These are phyloP conservation scores for Apostasia ramifera DNA, from an alignment of 106 monocot genomes.

Conservation along the genomic window DNA sequence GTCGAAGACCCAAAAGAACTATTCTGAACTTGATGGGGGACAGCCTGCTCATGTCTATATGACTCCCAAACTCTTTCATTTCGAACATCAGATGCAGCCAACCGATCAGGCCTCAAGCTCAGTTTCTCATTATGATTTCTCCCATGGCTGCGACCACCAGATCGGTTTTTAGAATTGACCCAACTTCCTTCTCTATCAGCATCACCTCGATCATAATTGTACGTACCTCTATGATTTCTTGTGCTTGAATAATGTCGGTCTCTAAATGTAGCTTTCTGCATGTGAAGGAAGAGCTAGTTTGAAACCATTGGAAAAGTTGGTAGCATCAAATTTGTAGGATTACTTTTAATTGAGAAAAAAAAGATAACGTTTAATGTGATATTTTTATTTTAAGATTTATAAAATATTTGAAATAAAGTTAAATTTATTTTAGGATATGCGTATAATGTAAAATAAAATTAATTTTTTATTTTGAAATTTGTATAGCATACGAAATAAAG, in stretches of 20 bases:
- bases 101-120: constrained; percentile 17
- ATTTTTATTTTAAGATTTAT: too few relatives aligned
- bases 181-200: constrained; percentile 52
- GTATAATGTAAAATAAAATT: too few relatives aligned
- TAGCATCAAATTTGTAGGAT: background rate
- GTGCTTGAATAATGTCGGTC: constrained; percentile 40
- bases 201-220: constrained; percentile 31
- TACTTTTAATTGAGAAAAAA: too few relatives aligned
- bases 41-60: constrained; percentile 20
- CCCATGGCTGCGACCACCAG: constrained; percentile 23
- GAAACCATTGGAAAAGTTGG: background rate
- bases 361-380: too few relatives aligned
- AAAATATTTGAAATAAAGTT: too few relatives aligned
- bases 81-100: constrained; percentile 13
- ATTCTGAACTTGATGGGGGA: constrained; percentile 15
- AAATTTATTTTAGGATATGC: too few relatives aligned
- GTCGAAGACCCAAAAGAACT: constrained; percentile 17
- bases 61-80: constrained; percentile 35
- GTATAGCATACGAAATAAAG: background rate
- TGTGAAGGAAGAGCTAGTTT: background rate
- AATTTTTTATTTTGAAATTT: too few relatives aligned
- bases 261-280: constrained; percentile 52
- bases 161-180: constrained; percentile 49
- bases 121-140: constrained; percentile 32
- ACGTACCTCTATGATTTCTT: constrained; percentile 44